Base-by-base conservation (phyloP, 192 early-diverging fungal species). In the Coemansia asiatica region DNA sequence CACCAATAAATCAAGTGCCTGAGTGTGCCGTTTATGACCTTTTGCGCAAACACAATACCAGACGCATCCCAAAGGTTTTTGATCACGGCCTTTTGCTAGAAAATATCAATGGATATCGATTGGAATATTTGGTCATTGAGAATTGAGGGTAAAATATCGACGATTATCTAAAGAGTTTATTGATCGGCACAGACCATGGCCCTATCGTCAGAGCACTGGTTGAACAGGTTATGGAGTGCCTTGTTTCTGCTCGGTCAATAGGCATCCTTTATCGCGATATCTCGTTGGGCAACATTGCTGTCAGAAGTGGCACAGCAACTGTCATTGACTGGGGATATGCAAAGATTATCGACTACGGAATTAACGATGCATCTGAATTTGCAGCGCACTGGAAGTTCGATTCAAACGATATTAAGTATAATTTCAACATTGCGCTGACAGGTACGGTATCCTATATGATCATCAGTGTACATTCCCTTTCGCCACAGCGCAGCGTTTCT, bases 231-330 rank as follows among this genome's bases (percentile, higher is more conserved):
- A 9, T 46, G 1, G 18, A 10, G 0, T 64, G 61, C 10, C 60
- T 73, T 16, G 47, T 44, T 9, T 25, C 55, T 6, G 72, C 72
- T 3, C 28, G 36, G 2, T 13, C n/a, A 0, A 63, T 63, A 9
- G 58, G 63, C 21, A 56, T 71, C 12, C 56, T 74, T 4, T 66
- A 74, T 28, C 63, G 67, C 22, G 72, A 68, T 29, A 40, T 75
- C 15, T 75, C 67, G 23, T 31, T 58, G 4, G 72, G 59, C 31
- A 74, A 65, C 47, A 61, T 74, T 31, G 50, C 56, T 0, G 46
- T 74, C 23, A 48, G 23, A 5, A 38, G 2, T n/a, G 61, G 50
- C 1, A 2, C 22, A 1, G 50, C 44, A 1, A 13, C 33, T 0
- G 19, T 64, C 0, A 61, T 74, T 50, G 67, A 69, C 44, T 75